Conservation (phyloP, 225 moss, liverwort and hornwort genomes). For the Rhytidiadelphus loreus region DNA sequence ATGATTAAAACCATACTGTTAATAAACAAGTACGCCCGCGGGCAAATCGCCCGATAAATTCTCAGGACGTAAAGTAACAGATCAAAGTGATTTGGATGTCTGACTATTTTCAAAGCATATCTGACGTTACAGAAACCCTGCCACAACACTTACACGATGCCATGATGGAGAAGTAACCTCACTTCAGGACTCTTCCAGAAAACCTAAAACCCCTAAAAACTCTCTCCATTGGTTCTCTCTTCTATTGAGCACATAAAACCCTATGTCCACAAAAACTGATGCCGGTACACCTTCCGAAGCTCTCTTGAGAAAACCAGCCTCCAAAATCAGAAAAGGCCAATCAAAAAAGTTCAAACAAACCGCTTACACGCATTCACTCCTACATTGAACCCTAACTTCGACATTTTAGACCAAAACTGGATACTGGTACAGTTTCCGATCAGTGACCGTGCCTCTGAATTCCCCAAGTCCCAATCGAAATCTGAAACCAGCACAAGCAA, state of each 20-base stretch:
- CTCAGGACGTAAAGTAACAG: neutral
- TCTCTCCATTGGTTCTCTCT: neutral
- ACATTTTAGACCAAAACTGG: neutral
- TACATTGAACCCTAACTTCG: neutral
- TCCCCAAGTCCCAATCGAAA: neutral
- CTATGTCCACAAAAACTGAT: neutral
- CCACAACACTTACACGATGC: neutral
- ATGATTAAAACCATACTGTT: neutral
- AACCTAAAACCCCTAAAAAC: neutral
- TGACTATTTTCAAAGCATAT: neutral
- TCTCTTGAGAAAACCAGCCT: neutral
- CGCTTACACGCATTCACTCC: neutral
- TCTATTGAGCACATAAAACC: neutral
- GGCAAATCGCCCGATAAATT: neutral
- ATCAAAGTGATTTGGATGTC: neutral
- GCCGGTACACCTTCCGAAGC: neutral
- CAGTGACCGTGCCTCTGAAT: neutral
- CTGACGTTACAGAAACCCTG: neutral
- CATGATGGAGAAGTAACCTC: neutral
- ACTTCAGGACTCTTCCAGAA: neutral
- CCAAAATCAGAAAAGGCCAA: neutral
- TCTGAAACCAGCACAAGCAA: neutral
- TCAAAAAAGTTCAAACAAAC: neutral
- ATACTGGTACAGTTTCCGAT: neutral
- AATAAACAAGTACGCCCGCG: neutral